Evolutionary conservation across 2,329 filamentous ascomycete species (phyloP), one percentile per base, ranked within the genome.

Genomic region (Paracoccidioides brasiliensis): DNA sequence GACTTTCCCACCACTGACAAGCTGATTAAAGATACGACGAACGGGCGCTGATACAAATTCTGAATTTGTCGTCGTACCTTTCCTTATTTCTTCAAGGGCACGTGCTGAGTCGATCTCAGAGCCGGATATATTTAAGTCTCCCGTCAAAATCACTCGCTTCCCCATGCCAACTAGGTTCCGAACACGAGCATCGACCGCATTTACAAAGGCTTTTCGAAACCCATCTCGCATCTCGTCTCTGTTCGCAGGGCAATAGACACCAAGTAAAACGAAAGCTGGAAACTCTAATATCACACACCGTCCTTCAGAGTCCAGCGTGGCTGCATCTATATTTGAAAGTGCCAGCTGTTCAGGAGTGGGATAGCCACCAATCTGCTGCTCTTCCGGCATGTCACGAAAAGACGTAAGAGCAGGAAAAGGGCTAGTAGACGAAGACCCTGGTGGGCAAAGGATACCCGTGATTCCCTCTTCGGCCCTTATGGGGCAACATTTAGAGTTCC

Each of bases 391-490:
- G 56, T 93, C 84, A 59, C 85, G 80, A 67, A 89, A 97, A 38
- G 78, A 79, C 3, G 76, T 83, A 1, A 81, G 76, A 0, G 85
- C 85, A 62, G 82, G 86, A 67, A 89, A 97, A 40, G 78, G 78
- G 3, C 22, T 22, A 22, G 22, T 22, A 22, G 76, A 83, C 1
- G 80, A 77, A 0, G 85, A 86, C 62, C 82, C 86, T 0, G 89
- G 87, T 5, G 85, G 81, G 46, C 80, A 84, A 12, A 96, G 79
- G 4, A 88, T 75, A 14, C 93, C 93, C 0, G 89, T 85, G 54
- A 98, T 78, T n/a, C 93, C 93, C 74, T 97, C 91, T 72, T 98
- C 93, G 3, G 90, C 91, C 58, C 85, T 82, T 32, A 96, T 87
- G 0, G 93, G 93, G 3, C 84, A 81, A 69, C 93, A 97, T 40